Percentiles rank a stretch among this genome's conserved stretches.
These are phyloP conservation scores for Limtongia smithiae DNA, from an alignment of 805 yeast species.

Conservation along the genomic window DNA sequence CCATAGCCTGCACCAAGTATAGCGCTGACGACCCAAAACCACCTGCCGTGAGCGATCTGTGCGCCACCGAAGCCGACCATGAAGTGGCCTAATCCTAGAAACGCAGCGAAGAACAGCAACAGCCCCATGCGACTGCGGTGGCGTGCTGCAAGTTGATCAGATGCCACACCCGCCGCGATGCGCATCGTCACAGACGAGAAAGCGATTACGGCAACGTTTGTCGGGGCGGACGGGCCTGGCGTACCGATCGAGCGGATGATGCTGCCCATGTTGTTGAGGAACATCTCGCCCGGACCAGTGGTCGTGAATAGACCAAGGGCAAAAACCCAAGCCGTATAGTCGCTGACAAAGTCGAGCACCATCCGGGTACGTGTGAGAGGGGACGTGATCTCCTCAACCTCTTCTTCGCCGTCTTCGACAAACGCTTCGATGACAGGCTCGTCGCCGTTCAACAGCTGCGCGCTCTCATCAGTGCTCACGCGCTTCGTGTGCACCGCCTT, in stretches of 20 bases:
- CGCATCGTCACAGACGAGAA: conserved; percentile 68
- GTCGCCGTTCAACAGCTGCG: conserved; percentile 5
- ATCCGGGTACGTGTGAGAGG: conserved; percentile 31
- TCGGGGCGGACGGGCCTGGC: conserved; percentile 32
- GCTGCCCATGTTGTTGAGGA: conserved; percentile 77
- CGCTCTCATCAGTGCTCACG: conserved; percentile 2
- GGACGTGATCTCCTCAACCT: not conserved
- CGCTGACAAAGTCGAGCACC: conserved; percentile 42
- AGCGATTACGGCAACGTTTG: conserved; percentile 57
- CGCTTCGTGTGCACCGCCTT: not conserved
- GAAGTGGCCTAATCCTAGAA: conserved; percentile 33
- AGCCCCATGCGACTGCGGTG: conserved; percentile 36
- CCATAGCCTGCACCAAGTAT: conserved; percentile 75
- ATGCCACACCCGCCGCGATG: conserved; percentile 59
- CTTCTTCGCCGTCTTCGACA: not conserved
- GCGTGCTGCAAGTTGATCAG: conserved; percentile 53
- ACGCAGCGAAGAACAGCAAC: conserved; percentile 38
- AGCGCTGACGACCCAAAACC: conserved; percentile 41
- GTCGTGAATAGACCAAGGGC: conserved; percentile 60
- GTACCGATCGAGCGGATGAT: conserved; percentile 47
- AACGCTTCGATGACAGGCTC: not conserved
- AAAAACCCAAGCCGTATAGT: conserved; percentile 61
- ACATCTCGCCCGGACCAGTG: conserved; percentile 83
- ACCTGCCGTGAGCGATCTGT: conserved; percentile 23
- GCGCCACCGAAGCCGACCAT: conserved; percentile 25